Conservation (phyloP, 169 alveolate species). For the Prorocentrum cordatum region DNA sequence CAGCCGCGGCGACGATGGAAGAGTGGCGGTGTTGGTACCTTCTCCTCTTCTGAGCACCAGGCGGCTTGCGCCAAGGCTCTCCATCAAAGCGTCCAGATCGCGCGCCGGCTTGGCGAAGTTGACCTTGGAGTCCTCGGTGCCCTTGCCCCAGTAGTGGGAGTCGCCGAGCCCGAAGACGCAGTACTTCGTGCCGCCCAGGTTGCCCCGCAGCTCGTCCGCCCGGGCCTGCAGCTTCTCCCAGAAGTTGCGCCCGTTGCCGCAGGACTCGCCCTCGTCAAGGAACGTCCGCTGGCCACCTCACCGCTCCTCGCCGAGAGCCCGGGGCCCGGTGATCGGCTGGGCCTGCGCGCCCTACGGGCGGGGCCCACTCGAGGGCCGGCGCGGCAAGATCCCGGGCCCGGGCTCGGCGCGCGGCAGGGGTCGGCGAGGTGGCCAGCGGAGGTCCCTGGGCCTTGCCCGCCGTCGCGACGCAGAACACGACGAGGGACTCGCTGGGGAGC, state of each 20-base stretch:
- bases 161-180: slow-evolving; percentile 60
- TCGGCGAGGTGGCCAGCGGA: neutral
- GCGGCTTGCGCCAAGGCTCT: neutral
- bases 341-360: neutral
- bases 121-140: slow-evolving; percentile 59
- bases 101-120: slow-evolving; percentile 67
- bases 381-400: neutral
- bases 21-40: too few species aligned
- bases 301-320: too few species aligned
- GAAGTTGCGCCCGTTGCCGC: neutral
- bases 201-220: neutral
- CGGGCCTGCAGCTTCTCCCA: neutral
- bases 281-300: too few species aligned
- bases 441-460: slow-evolving; percentile 16
- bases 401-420: neutral
- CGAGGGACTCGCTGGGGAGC: slow-evolving; percentile 29
- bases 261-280: neutral
- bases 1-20: too few species aligned
- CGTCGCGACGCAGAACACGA: slow-evolving; percentile 38
- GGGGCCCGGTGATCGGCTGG: too few species aligned
- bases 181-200: slow-evolving; percentile 14
- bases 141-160: slow-evolving; percentile 70
- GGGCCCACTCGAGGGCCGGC: neutral
- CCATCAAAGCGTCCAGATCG: slow-evolving; percentile 38
- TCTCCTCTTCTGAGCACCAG: too few species aligned